Base-by-base conservation (phyloP, 345 rosid species). In the Camelina neglecta region DNA sequence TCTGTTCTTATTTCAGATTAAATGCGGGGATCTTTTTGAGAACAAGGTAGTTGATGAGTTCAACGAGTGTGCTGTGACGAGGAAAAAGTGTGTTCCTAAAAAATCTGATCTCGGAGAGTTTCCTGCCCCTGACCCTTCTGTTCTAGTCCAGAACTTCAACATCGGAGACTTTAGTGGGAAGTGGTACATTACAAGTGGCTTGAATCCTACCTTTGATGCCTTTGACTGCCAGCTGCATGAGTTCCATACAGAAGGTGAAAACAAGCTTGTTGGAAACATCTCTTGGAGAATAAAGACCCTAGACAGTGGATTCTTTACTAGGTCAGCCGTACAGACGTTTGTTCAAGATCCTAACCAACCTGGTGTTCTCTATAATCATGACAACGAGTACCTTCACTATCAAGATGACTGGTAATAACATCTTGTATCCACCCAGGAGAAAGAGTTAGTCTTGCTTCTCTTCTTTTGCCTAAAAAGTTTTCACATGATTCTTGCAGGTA, bases 71-170 rank as follows among this genome's bases (percentile, higher is more conserved):
- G 97, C 97, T 11, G 97, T 95, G 70, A 83, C 99, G 9, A 76
- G 97, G 61, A 92, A 92, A 81, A 95, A 95, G 74, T 92, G 97
- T 58, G 99, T 92, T 6, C 97, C 99, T 29, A 75, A 2, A 75
- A 95, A 95, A 84, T 89, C 96, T 61, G 97, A 95, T 65, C 75
- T 89, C 5, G 97, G 98, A 59, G 96, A 90, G 29, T 95, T 95
- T 69, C 87, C 93, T 58, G 91, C 81, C 39, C 99, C 97, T 13
- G 87, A 87, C 73, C 93, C 99, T 63, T 72, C 91, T 65, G 85
- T 75, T 81, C 87, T 92, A 42, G 96, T 90, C 65, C 69, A 85
- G 75, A 88, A 69, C 78, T 95, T 95, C 72, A 88, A 90, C 84
- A 78, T 92, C 8, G 71, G 75, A 7, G 92, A 95, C 84, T 92